Base-by-base conservation (phyloP, 257 asterid species). In the Capsicum rhomboideum region DNA sequence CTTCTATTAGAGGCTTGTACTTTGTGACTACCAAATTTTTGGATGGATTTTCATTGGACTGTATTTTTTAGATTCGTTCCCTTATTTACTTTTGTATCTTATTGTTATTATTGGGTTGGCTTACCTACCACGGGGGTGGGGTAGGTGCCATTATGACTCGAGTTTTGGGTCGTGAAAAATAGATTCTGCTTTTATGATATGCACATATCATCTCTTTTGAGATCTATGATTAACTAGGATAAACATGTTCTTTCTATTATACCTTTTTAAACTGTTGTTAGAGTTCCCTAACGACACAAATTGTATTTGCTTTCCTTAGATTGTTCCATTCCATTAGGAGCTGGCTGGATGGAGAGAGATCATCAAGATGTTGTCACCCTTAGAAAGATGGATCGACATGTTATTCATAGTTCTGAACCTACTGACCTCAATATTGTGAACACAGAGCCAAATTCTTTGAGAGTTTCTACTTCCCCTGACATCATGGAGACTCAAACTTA, bases 371-470 rank as follows among this genome's bases (percentile, higher is more conserved):
- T 6, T 28, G 10, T 14, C 42, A 64, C 42, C n/a, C 72, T 23
- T 54, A 69, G 29, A 84, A 88, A 93, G 85, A 83, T 75, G 16
- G 87, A 79, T 56, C 78, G 63, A 80, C 82, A 55, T 85, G 85
- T 84, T 44, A 44, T 44, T 44, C 2, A 44, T 44, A 2, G 11
- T 44, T 44, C 11, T 44, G 11, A 44, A 44, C 49, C 11, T 7
- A 1, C 49, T 44, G 49, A 44, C 49, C 49, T 44, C 2, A 44
- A 40, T 40, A 40, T 4, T 44, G 3, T 44, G 49, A 44, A 7
- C 11, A 44, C 10, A 44, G 11, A 44, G 49, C 49, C 12, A 44
- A 44, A 44, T 44, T 10, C 49, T 82, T 40, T 85, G 72, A 63
- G 84, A 82, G 82, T 79, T 82, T 82, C 87, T 84, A 52, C 56